Base-by-base conservation (phyloP, 2,329 filamentous ascomycete species). In the Davidsoniella virescens region DNA sequence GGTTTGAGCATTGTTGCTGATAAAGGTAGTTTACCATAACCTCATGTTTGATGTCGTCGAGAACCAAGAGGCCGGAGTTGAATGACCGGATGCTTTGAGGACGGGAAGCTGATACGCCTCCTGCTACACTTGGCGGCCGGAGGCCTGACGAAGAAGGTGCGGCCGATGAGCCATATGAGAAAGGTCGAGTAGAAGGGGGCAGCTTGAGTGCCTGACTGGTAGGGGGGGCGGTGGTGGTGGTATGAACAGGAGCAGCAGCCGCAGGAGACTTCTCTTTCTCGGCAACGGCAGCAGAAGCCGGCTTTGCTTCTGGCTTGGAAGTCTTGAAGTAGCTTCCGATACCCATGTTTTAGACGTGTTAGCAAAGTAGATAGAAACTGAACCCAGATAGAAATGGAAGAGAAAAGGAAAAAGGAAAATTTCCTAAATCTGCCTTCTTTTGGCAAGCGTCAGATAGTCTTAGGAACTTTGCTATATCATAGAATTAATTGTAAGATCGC, bases 21-120 rank as follows among this genome's bases (percentile, higher is more conserved):
- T 86, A 86, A 23, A 88, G 69, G 61, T 85, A 86, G 64, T 84
- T 87, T 54, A 84, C 82, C 82, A 87, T 87, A 54, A 87, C 80
- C 63, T 87, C 83, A 59, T 86, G 80, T 63, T 82, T 84, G 64
- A 86, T 82, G 55, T 84, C 81, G 53, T 84, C 80, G 9, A 83
- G 63, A 53, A 81, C 72, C 51, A 72, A 64, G 38, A 73, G 76
- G 59, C 71, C 33, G 3, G 50, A 52, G 9, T 20, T 37, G 9
- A 25, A 44, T 1, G 46, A 48, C 23, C 16, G 29, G 2, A 40
- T 48, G 25, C 25, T 44, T 23, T 44, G 45, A 2, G 50, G 45
- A 7, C 45, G 45, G 9, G 26, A 49, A n/a, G 37, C 20, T 6
- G 38, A 29, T 14, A 23, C 16, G 23, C 29, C 29, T 12, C 8